Percentiles rank a stretch among this genome's conserved stretches.
Conservation (phyloP, 768 basidiomycete species). For the Hygrophoropsis aurantiaca region DNA sequence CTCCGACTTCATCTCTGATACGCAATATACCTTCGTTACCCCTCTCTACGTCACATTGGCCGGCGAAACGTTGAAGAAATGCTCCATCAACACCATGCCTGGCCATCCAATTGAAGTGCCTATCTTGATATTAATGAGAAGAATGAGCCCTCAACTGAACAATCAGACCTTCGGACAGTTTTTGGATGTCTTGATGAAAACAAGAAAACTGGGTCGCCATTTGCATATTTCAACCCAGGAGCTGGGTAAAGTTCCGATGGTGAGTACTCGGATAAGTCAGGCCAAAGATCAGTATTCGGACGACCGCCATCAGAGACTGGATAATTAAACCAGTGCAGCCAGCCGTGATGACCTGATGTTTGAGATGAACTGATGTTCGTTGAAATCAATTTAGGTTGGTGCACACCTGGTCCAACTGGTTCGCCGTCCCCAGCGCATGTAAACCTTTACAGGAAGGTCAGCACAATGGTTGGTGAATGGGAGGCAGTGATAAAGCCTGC, state of each 20-base stretch:
- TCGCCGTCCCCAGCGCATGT: constrained; percentile 69
- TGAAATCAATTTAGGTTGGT: constrained; percentile 2
- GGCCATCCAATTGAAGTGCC: constrained; percentile 86
- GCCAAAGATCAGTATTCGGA: constrained; percentile 78
- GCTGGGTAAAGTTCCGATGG: constrained; percentile 69
- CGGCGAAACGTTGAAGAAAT: constrained; percentile 77
- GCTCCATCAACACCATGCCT: constrained; percentile 77
- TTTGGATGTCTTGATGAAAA: constrained; percentile 79
- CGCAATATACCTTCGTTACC: constrained; percentile 55
- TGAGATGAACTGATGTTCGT: background rate
- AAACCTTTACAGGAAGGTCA: constrained; percentile 48
- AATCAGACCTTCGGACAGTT: constrained; percentile 60
- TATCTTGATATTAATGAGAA: constrained; percentile 14
- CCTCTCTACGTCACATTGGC: constrained; percentile 59
- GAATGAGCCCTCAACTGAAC: background rate
- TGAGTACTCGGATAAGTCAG: constrained; percentile 70
- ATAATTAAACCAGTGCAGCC: constrained; percentile 82
- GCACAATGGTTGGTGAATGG: no score
- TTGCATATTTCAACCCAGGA: constrained; percentile 58
- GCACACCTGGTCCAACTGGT: constrained; percentile 58
- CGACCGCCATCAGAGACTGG: constrained; percentile 69
- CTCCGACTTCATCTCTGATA: constrained; percentile 72
- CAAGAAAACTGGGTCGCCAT: constrained; percentile 62
- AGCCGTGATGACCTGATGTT: constrained; percentile 68
- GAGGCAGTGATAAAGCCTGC: no score